Percentiles rank a stretch among this genome's conserved stretches.
Evolutionary conservation across 2,329 filamentous ascomycete species (phyloP).

Genomic region (Pseudopyricularia cyperi): DNA sequence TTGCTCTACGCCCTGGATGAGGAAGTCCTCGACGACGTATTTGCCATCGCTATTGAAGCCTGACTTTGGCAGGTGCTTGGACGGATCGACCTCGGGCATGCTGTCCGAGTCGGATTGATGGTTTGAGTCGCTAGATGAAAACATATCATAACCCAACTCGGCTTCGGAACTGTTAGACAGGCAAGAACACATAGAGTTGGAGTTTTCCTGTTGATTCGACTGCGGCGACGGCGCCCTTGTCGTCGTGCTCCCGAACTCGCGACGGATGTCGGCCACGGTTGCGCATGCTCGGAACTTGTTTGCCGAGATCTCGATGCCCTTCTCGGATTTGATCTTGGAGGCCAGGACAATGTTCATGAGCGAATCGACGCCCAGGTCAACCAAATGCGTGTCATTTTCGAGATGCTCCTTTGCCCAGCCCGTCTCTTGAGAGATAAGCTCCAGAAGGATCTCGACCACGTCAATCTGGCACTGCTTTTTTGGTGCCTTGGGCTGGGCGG

Average conservation of each 20-base stretch:
- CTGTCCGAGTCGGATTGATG: not conserved
- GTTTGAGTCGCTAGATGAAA: not conserved
- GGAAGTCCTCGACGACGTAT: not conserved
- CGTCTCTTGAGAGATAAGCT: conserved; percentile 39
- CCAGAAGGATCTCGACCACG: not conserved
- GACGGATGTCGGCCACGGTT: not conserved
- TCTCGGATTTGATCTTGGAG: conserved; percentile 18
- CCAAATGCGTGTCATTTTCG: conserved; percentile 18
- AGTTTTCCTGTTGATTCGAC: not conserved
- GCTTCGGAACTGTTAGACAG: not conserved
- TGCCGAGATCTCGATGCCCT: conserved; percentile 11
- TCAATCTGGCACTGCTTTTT: not conserved
- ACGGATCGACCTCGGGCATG: not conserved
- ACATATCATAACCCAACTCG: not conserved
- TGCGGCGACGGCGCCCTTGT: not conserved
- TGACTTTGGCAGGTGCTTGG: not conserved
- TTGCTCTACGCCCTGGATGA: not conserved
- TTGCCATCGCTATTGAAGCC: not conserved
- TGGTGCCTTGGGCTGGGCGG: not conserved
- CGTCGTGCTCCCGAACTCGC: not conserved
- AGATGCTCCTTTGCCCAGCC: conserved; percentile 38
- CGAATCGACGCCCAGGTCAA: conserved; percentile 22
- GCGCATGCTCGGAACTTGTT: not conserved
- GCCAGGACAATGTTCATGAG: conserved; percentile 21
- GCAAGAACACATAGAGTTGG: not conserved